Evolutionary conservation across 1,139 yeast genomes (phyloP), one percentile per base, ranked within the genome.

Genomic region (Nadsonia commutata): DNA sequence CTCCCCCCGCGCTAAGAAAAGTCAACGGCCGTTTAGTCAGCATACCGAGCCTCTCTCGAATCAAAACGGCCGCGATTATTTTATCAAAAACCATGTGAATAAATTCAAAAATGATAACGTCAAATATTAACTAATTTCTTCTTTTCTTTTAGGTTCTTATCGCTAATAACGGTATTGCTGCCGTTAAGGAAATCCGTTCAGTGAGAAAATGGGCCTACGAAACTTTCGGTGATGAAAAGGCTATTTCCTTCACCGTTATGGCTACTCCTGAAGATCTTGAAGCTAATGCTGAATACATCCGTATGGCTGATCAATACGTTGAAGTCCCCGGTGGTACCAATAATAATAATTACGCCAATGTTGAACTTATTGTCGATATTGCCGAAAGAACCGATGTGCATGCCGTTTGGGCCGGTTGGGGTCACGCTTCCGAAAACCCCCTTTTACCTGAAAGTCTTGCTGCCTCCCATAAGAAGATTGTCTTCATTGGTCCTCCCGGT

Each of bases 381-480:
- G 99, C 99, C 38, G 98, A 90, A 68, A 80, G 96, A 67, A 80
- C 95, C 43, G 76, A 85, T 52, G 97, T 83, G 46, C 95, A 90
- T 62, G 99, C 98, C 20, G 99, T 90, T 48, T 90, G 99, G 99
- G 98, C 99, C 31, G 99, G 99, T 55, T 66, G 97, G 97, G 99
- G 99, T 56, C 98, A 93, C 62, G 99, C 99, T 36, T 84, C 95
- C 20, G 99, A 90, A 67, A 90, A 93, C 66, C 99, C 99, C 17
- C 65, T 71, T 47, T 75, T 90, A 53, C 99, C 99, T 39, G 98
- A 90, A 65, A 78, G 74, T 62, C 72, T 90, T 62, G 96, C 97
- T 18, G 80, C 82, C 23, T 84, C 95, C 17, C 86, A 88, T 46
- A 81, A 85, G 63, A 82, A 74, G 58, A 82, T 90, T 56, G 72